Base-by-base conservation (phyloP, 176 grass and related monocot genomes). In the Tillandsia leiboldiana region DNA sequence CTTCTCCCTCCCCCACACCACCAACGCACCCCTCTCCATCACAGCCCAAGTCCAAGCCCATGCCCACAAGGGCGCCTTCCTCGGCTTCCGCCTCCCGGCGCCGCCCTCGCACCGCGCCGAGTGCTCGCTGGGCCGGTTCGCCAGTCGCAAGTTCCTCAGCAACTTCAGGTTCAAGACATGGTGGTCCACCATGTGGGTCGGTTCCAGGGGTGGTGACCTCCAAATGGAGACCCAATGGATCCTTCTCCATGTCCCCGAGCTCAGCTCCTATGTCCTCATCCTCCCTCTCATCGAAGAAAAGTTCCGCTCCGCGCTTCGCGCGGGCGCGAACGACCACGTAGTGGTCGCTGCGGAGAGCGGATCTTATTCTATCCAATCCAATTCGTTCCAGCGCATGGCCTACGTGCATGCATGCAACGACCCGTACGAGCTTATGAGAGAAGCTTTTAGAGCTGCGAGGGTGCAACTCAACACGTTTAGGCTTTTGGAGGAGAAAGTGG, bases 141-240 rank as follows among this genome's bases (percentile, higher is more conserved):
- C 13, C 11, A 10, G 8, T 15, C 22, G 65, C 9, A 24, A 33
- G 1, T 77, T 77, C 24, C 74, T 77, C 18, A 77, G 74, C 65
- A 61, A 57, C 51, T 77, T 77, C 29, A 53, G 74, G 65, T 77
- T 77, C 74, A 77, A 77, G 65, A 68, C 74, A 26, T 77, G 74
- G 74, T 77, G 74, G 74, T 58, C 74, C 11, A 77, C 65, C 51
- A 77, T 77, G 64, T 77, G 74, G 74, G 51, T 77, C 1, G 74
- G 74, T 1, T 56, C 3, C 1, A 49, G 17, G 10, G 74, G 74
- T 2, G 49, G 51, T 9, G 74, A 77, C 65, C 15, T 77, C 29
- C 74, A 69, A 12, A 68, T 49, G 65, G 74, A 77, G 51, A 77
- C 74, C n/a, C 74, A 77, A 18, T 68, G 50, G 74, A 33, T 77